Evolutionary conservation across 2,329 filamentous ascomycete species (phyloP).

Genomic region (Ambrosiella beaveri): DNA sequence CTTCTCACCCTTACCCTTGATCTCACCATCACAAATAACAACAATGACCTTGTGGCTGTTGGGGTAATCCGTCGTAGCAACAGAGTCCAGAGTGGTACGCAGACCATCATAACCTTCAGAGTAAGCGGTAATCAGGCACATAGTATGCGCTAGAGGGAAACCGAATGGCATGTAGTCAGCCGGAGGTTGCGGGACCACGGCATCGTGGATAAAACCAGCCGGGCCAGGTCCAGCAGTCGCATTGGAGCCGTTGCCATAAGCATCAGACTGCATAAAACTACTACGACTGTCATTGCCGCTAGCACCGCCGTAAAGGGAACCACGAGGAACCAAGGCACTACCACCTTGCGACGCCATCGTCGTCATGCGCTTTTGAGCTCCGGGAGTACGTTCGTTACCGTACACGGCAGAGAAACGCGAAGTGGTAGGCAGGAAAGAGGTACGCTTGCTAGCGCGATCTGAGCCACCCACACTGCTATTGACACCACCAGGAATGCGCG

Average conservation of each 20-base stretch:
- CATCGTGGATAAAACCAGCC: conserved; percentile 87
- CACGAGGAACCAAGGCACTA: conserved; percentile 48
- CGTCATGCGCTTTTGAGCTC: conserved; percentile 37
- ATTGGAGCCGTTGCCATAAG: conserved; percentile 35
- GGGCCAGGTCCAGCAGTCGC: conserved; percentile 58
- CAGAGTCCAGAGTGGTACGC: conserved; percentile 83
- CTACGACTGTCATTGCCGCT: conserved; percentile 39
- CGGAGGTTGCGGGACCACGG: conserved; percentile 88
- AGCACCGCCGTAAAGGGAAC: conserved; percentile 49
- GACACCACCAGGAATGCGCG: conserved; percentile 60
- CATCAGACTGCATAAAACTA: conserved; percentile 47
- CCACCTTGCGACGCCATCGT: conserved; percentile 85
- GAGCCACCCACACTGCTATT: conserved; percentile 45
- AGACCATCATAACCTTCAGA: conserved; percentile 89
- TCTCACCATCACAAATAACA: conserved; percentile 91
- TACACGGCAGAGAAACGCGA: conserved; percentile 90
- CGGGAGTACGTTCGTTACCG: conserved; percentile 45
- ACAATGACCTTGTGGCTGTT: conserved; percentile 98
- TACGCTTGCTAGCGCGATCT: conserved; percentile 63
- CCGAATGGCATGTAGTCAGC: conserved; percentile 96
- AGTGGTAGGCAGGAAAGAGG: conserved; percentile 80
- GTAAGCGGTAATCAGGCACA: conserved; percentile 91
- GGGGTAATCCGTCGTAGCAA: conserved; percentile 94
- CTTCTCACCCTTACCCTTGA: conserved; percentile 84
- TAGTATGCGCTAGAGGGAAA: conserved; percentile 80